Evolutionary conservation across 371 early-diverging fungal genomes (phyloP), one percentile per base, ranked within the genome.

Genomic region (Mucor circinelloides): DNA sequence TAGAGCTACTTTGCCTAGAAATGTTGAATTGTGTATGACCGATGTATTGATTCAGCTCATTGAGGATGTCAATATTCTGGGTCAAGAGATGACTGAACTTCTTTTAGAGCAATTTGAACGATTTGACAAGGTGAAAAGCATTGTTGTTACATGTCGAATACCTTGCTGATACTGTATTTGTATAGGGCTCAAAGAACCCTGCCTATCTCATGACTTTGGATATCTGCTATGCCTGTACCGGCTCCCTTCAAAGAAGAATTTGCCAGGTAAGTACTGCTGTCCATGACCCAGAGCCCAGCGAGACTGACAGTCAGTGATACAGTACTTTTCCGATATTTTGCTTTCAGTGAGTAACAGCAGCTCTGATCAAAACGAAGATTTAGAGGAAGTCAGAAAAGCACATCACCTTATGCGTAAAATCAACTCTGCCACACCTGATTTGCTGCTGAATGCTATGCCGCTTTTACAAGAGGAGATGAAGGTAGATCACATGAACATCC

Each of bases 381-480:
- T 89, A 31, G 85, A 86, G 17, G 92, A 93, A 34, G 77, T 95
- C 32, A 61, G 36, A 48, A 73, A 71, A 8, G 90, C 94, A 0
- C 97, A 97, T 69, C 72, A 83, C 6, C 77, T 95, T 31, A 93
- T 97, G 50, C 77, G 91, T 38, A 92, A 94, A 58, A 84, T 98
- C 52, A 88, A 93, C 78, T 74, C 81, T 28, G 77, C 85, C 2
- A 86, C 90, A 0, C 95, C 96, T 0, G 88, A 87, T 15, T 79
- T 97, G 13, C 74, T 98, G 28, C 75, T 94, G 30, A 95, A 90
- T 62, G 97, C 97, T 1, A 86, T 98, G 31, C 99, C 99, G n/a
- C 92, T 93, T 69, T 78, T 98, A 31, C 97, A 97, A 71, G 97
- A 96, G 61, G 97, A 98, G 74, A 79, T 97, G 75, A 85, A 85